A percentile compares a stretch with the other conserved stretches of the same genome.
phyloP scores from a whole-genome alignment of 2,329 filamentous ascomycete species.

The Fusarium bulbicola region DNA sequence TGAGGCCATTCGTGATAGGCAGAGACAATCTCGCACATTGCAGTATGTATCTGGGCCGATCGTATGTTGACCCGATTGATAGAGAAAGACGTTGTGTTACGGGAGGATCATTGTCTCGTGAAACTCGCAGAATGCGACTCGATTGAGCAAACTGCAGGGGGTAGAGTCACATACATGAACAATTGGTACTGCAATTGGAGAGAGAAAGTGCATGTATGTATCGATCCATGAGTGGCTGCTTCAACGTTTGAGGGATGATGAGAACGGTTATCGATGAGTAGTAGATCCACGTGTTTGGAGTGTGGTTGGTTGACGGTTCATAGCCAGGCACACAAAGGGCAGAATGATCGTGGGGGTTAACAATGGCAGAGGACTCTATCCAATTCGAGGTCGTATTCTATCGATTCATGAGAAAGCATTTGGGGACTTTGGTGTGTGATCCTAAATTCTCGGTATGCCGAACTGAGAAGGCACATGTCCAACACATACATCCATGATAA shows the following conservation, averaged over 20 bases:
- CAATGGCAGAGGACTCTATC: background rate
- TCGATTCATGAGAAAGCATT: background rate
- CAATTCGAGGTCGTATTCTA: background rate
- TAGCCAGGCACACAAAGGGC: conserved; percentile 3
- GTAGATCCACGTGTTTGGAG: conserved; percentile 34
- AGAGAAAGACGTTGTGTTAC: background rate
- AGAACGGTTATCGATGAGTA: conserved; percentile 23
- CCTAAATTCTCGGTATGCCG: conserved; percentile 12
- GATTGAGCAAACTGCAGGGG: background rate
- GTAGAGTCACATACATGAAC: background rate
- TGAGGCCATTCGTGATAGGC: conserved; percentile 8
- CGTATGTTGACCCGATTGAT: background rate
- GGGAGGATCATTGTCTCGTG: background rate
- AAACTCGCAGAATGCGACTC: background rate
- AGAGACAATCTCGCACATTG: background rate
- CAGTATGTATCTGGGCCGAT: background rate
- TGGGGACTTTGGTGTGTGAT: conserved; percentile 6
- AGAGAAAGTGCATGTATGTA: conserved; percentile 4
- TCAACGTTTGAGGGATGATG: conserved; percentile 14
- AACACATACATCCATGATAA: conserved; percentile 13
- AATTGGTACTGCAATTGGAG: background rate
- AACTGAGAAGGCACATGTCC: conserved; percentile 23
- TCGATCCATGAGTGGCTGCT: conserved; percentile 2
- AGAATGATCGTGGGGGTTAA: background rate
- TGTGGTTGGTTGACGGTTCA: conserved; percentile 12